Evolutionary conservation across 345 rosid genomes (phyloP), one percentile per base, ranked within the genome.

Genomic region (Pistacia integerrima): DNA sequence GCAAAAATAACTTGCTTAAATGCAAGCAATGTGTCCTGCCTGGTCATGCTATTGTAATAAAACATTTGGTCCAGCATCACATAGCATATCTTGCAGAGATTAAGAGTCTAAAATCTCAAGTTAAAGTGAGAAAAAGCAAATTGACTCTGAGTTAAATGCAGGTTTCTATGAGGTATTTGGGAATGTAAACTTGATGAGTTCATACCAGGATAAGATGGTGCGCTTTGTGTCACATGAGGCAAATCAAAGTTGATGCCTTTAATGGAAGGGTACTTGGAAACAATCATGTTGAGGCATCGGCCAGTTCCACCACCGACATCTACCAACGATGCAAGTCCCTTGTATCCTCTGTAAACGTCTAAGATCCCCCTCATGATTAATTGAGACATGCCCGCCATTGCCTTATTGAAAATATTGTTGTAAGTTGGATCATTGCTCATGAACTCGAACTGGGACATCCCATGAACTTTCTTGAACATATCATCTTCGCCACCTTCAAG

Each of bases 271-370:
- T 66, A 66, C 11, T 66, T 41, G 6, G 28, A 66, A 48, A 48
- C 25, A 2, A 25, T 20, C 41, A 68, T 68, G 72, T 49, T 48
- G 33, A 68, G 72, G 20, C 25, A 5, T 3, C 4, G 0, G 16
- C 72, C 58, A 20, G 17, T 46, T 12, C 38, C 72, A n/a, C 72
- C 33, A 6, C 38, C 72, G 4, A 49, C 38, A 4, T 68, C 72
- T 3, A 49, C 58, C 55, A 68, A 20, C 18, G 55, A 22, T 22
- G 30, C 17, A 1, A 68, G 36, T 20, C 33, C 4, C 59, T 68
- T 36, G 55, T 12, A 68, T 20, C 72, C 58, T 68, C 38, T n/a
- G 72, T 68, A 68, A 14, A 33, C 18, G 4, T 68, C 58, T 5
- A 68, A 16, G 2, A 68, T 6, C 18, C 33, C 38, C 28, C 25